Conservation (phyloP, 2,329 filamentous ascomycete genomes). For the Fusarium keratoplasticum region DNA sequence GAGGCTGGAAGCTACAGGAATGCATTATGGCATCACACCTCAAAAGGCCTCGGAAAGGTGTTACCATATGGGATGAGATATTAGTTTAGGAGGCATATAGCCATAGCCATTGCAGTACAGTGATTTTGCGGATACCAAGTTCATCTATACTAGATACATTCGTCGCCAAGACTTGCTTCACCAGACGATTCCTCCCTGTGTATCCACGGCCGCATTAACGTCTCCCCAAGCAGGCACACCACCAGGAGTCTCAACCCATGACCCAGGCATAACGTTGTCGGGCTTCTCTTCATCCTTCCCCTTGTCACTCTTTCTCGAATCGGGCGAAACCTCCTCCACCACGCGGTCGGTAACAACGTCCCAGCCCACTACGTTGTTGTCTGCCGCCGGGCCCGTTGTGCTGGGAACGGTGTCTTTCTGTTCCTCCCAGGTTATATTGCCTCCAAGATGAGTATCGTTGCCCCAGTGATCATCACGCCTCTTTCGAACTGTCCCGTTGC, state of each 20-base stretch:
- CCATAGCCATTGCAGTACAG: constrained; percentile 25
- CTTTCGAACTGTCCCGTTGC: constrained; percentile 28
- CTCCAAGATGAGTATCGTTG: constrained; percentile 25
- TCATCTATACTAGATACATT: constrained; percentile 30
- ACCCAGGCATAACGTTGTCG: constrained; percentile 50
- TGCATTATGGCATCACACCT: constrained; percentile 7
- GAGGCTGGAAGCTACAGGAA: not conserved
- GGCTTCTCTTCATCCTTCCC: not conserved
- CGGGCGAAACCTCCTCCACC: not conserved
- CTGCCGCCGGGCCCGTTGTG: constrained; percentile 19
- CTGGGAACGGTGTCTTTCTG: constrained; percentile 12
- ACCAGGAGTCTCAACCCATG: constrained; percentile 38
- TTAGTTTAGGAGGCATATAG: constrained; percentile 13
- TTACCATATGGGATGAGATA: constrained; percentile 12
- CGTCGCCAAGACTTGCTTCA: constrained; percentile 13
- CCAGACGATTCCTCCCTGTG: constrained; percentile 41
- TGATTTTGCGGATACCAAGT: constrained; percentile 37
- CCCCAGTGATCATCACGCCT: constrained; percentile 37
- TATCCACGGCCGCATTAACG: constrained; percentile 46
- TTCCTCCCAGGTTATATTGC: not conserved
- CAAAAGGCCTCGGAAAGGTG: constrained; percentile 1
- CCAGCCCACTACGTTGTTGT: constrained; percentile 33
- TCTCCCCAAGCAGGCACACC: constrained; percentile 46
- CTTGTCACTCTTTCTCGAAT: constrained; percentile 8
- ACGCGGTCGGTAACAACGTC: not conserved